phyloP scores from a whole-genome alignment of 148 eudicot genomes.

The Camellia lanceoleosa region DNA sequence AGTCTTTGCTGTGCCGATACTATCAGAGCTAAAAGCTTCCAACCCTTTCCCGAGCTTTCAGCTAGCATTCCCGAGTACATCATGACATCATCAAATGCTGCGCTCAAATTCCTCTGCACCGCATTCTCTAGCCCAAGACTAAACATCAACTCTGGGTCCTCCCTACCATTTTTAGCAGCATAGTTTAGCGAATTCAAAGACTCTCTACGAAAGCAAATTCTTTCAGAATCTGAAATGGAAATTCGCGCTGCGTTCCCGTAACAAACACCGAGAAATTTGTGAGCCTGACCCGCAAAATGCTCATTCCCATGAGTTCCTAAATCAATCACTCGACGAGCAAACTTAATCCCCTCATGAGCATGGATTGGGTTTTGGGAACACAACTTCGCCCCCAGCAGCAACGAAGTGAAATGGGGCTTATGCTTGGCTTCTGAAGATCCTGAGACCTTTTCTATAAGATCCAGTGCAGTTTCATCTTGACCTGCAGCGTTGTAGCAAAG shows the following conservation, averaged over 20 bases:
- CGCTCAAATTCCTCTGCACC: conserved; percentile 59
- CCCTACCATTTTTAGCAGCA: conserved; percentile 34
- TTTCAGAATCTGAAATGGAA: conserved; percentile 49
- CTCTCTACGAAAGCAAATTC: conserved; percentile 47
- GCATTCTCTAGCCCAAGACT: conserved; percentile 72
- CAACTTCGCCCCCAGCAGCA: conserved; percentile 77
- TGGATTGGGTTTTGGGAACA: conserved; percentile 52
- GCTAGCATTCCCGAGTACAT: conserved; percentile 53
- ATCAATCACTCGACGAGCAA: conserved; percentile 48
- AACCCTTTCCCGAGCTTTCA: conserved; percentile 58
- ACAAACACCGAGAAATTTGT: conserved; percentile 71
- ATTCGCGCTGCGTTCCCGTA: conserved; percentile 72
- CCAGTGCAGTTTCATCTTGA: conserved; percentile 56
- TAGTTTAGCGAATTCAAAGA: conserved; percentile 44
- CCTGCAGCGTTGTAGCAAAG: conserved; percentile 86
- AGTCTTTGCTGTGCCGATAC: conserved; percentile 73
- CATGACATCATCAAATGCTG: conserved; percentile 59
- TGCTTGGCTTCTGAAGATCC: conserved; percentile 62
- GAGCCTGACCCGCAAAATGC: conserved; percentile 61
- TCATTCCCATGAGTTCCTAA: conserved; percentile 36
- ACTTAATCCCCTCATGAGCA: conserved; percentile 65
- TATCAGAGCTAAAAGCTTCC: conserved; percentile 67
- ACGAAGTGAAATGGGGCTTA: conserved; percentile 55
- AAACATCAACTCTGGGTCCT: conserved; percentile 59
- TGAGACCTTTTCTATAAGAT: conserved; percentile 50